Percentiles rank a stretch among this genome's conserved stretches.
phyloP scores from a whole-genome alignment of 345 rosid genomes.

The Streptanthus diversifolius region DNA sequence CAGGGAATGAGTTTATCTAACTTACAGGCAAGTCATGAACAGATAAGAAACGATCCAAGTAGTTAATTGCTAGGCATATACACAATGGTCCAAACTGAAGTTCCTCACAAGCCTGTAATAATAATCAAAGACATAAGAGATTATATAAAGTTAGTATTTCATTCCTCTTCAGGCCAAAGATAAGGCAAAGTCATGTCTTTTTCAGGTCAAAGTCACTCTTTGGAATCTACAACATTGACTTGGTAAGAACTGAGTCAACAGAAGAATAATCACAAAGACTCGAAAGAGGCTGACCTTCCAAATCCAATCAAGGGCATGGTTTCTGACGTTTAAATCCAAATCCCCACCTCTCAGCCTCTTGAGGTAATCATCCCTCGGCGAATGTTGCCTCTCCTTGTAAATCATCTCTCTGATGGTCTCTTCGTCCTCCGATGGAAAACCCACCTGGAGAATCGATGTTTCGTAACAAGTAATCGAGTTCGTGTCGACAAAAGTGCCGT shows the following conservation, averaged over 20 bases:
- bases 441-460: constrained; percentile 33
- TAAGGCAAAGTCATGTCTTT: neutral
- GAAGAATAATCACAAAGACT: neutral
- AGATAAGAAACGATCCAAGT: constrained; percentile 72
- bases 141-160: neutral
- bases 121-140: neutral
- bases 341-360: constrained; percentile 52
- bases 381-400: constrained; percentile 47
- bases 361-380: constrained; percentile 54
- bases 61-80: constrained; percentile 54
- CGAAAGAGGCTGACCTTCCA: constrained; percentile 43
- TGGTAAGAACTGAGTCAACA: constrained; percentile 24
- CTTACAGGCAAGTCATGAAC: constrained; percentile 64
- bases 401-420: constrained; percentile 51
- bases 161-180: neutral
- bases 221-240: constrained; percentile 19
- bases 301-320: constrained; percentile 68
- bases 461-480: neutral
- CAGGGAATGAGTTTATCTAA: neutral
- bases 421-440: constrained; percentile 41
- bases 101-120: constrained; percentile 54
- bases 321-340: constrained; percentile 49
- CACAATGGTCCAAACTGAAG: constrained; percentile 53
- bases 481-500: neutral
- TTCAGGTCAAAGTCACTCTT: constrained; percentile 16